phyloP scores from a whole-genome alignment of 2,329 filamentous ascomycete species.

The Aspergillus pseudotamarii region DNA sequence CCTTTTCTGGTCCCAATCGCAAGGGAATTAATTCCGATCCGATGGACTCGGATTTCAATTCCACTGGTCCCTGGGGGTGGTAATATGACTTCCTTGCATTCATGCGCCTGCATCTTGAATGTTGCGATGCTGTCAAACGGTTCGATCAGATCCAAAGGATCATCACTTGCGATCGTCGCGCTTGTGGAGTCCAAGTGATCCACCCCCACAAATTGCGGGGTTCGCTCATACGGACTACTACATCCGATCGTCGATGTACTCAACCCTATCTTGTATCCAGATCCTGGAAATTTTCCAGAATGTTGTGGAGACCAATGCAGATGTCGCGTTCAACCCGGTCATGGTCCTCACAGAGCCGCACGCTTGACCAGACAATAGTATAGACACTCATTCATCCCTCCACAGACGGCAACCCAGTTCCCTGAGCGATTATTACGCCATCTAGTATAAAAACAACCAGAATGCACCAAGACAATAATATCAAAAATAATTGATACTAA shows the following conservation, averaged over 20 bases:
- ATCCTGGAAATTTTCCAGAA: neutral
- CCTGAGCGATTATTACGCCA: neutral
- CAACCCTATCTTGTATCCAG: neutral
- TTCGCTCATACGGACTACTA: neutral
- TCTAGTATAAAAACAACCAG: neutral
- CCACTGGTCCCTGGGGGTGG: too few relatives aligned
- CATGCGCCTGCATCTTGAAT: too few relatives aligned
- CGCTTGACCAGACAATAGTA: neutral
- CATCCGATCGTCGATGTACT: neutral
- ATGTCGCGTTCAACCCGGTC: neutral
- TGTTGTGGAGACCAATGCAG: constrained; percentile 5
- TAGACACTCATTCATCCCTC: neutral
- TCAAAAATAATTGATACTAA: neutral
- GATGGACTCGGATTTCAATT: neutral
- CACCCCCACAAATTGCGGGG: neutral
- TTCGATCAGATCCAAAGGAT: neutral
- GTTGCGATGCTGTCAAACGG: too few relatives aligned
- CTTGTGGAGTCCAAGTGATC: neutral
- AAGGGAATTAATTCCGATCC: constrained; percentile 1
- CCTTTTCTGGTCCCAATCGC: neutral
- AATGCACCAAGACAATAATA: neutral
- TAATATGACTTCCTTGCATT: too few relatives aligned
- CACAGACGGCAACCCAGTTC: neutral
- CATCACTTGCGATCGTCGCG: neutral
- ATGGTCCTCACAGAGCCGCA: neutral